Percentiles rank a stretch among this genome's conserved stretches.
phyloP scores from a whole-genome alignment of 2,329 filamentous ascomycete species.

The Colletotrichum sidae region DNA sequence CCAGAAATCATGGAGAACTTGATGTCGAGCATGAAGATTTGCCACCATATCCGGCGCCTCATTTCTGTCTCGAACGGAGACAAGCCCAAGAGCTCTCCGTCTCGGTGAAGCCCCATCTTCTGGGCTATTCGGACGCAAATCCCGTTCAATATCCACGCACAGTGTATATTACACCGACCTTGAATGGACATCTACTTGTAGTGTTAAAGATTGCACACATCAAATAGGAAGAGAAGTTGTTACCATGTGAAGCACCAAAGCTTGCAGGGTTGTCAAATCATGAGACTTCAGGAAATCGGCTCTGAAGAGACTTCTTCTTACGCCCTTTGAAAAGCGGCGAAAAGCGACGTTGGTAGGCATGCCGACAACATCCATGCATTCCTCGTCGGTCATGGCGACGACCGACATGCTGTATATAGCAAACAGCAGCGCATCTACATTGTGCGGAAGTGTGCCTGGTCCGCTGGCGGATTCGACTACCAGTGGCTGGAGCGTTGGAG shows the following conservation, averaged over 20 bases:
- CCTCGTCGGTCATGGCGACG: slow-evolving; percentile 66
- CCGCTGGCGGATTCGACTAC: slow-evolving; percentile 46
- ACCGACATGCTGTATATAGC: slow-evolving; percentile 69
- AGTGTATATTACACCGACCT: slow-evolving; percentile 68
- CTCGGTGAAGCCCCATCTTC: slow-evolving; percentile 74
- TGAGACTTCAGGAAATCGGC: slow-evolving; percentile 69
- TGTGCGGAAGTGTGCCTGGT: slow-evolving; percentile 28
- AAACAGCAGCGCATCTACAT: slow-evolving; percentile 72
- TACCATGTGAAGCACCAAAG: slow-evolving; percentile 67
- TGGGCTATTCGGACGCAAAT: slow-evolving; percentile 72
- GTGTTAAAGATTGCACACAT: too few species aligned
- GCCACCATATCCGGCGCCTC: slow-evolving; percentile 74
- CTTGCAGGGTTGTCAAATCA: slow-evolving; percentile 69
- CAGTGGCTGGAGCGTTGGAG: slow-evolving; percentile 63
- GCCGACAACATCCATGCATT: slow-evolving; percentile 64
- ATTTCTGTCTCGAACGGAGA: slow-evolving; percentile 74
- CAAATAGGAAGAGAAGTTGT: slow-evolving; percentile 38
- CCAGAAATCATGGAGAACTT: slow-evolving; percentile 69
- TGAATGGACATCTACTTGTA: slow-evolving; percentile 61
- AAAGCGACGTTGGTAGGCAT: slow-evolving; percentile 60
- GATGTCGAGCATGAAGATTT: slow-evolving; percentile 68
- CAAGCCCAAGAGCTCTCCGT: slow-evolving; percentile 66
- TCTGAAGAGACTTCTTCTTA: slow-evolving; percentile 60
- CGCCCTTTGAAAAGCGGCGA: slow-evolving; percentile 62
- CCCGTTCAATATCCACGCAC: slow-evolving; percentile 70